A percentile compares a stretch with the other conserved stretches of the same genome.
Conservation (phyloP, 2,329 filamentous ascomycete species). For the Diaporthe batatas region DNA sequence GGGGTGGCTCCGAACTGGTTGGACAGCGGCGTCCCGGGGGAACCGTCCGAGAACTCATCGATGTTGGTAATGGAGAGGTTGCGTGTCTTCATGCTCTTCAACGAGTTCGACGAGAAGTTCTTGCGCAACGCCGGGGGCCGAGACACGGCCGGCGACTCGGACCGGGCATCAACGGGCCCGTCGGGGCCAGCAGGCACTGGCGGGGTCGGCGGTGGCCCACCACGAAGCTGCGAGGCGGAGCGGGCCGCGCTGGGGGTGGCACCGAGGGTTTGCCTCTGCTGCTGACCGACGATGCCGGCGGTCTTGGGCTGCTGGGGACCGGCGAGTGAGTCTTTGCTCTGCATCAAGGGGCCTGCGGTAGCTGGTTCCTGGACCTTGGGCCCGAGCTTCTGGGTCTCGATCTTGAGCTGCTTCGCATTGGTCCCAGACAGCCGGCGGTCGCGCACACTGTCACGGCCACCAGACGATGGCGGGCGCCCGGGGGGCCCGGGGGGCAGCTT, state of each 20-base stretch:
- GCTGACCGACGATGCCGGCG: slow-evolving; percentile 53
- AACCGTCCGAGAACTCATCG: slow-evolving; percentile 74
- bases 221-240: slow-evolving; percentile 44
- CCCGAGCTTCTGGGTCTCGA: slow-evolving; percentile 75
- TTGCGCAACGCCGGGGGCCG: slow-evolving; percentile 67
- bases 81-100: slow-evolving; percentile 79
- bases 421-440: slow-evolving; percentile 85
- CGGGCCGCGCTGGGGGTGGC: slow-evolving; percentile 53
- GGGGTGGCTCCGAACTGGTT: slow-evolving; percentile 69
- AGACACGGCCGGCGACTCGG: slow-evolving; percentile 66
- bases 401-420: slow-evolving; percentile 86
- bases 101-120: slow-evolving; percentile 78
- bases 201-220: slow-evolving; percentile 49
- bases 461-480: slow-evolving; percentile 51
- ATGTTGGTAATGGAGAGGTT: slow-evolving; percentile 77
- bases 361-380: slow-evolving; percentile 46
- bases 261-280: slow-evolving; percentile 58
- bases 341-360: slow-evolving; percentile 45
- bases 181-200: slow-evolving; percentile 49
- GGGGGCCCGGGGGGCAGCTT: slow-evolving; percentile 58
- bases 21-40: slow-evolving; percentile 80
- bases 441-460: slow-evolving; percentile 68
- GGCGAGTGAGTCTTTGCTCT: slow-evolving; percentile 33
- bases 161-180: slow-evolving; percentile 56
- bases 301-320: slow-evolving; percentile 46